Base-by-base conservation (phyloP, 352 stramenopile species). In the Peronospora destructor region DNA sequence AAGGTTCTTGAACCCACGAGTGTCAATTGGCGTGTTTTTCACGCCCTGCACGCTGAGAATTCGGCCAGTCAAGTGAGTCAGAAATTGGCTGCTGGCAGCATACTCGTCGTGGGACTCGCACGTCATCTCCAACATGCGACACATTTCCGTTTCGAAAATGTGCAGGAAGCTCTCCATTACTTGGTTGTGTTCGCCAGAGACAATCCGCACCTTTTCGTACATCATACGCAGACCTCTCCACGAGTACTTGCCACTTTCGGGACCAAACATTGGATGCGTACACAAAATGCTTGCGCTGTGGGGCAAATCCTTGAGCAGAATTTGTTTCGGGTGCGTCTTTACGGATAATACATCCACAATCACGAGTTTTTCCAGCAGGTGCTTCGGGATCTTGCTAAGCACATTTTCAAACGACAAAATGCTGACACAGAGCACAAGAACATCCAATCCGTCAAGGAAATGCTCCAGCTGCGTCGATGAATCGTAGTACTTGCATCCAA, bases 241-340 rank as follows among this genome's bases (percentile, higher is more conserved):
- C 46, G 85, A 87, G 71, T 97, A 84, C 45, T 96, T 97, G 39
- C 93, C 95, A 43, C 78, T 96, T 68, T 98, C 95, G 1, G 95
- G 94, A 34, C 95, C 95, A 70, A 98, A 98, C 95, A 99, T 99
- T 1, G 95, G 95, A 72, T 99, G 95, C 12, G 95, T 98, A 54
- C 93, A 98, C 29, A 99, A 64, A 29, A 99, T 94, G 49, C 96
- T 94, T 45, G 77, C 86, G 55, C 86, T 85, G 35, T 71, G 50
- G 2, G 94, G 94, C 12, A 98, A 57, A n/a, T 87, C 50, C 29
- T 95, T 66, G 34, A 98, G 76, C 70, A 99, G 55, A 33, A 96
- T 83, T 54, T 96, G 71, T 61, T 97, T 96, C 25, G 96, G 72
- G 70, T 98, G 94, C 38, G 95, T 96, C 67, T 99, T 99, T n/a